phyloP scores from a whole-genome alignment of 106 monocot genomes.

The Platanthera zijinensis region DNA sequence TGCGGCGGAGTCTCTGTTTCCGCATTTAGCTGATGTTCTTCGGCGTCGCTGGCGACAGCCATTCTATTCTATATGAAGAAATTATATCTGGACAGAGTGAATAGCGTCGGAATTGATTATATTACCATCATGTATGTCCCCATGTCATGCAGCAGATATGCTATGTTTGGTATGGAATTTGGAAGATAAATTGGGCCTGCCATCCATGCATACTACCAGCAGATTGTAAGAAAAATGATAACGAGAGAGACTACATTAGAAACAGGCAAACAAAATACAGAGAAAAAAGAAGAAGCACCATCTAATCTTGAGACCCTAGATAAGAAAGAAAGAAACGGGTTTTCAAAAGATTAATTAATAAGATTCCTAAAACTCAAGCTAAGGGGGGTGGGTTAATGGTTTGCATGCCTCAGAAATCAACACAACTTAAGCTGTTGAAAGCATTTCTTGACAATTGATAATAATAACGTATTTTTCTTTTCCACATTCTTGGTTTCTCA shows the following conservation, averaged over 20 bases:
- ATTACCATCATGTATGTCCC: not conserved
- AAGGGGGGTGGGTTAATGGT: too few relatives aligned
- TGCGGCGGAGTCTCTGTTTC: constrained; percentile 38
- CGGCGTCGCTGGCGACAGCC: constrained; percentile 38
- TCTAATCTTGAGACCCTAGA: not conserved
- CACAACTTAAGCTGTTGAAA: too few relatives aligned
- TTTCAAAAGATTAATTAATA: too few relatives aligned
- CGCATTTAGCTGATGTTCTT: constrained; percentile 19
- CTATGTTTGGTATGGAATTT: not conserved
- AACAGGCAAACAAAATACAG: not conserved
- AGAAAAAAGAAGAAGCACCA: not conserved
- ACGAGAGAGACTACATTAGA: not conserved
- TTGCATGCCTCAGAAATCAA: too few relatives aligned
- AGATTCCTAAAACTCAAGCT: too few relatives aligned
- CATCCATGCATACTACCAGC: not conserved
- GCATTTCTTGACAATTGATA: too few relatives aligned
- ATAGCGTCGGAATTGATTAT: not conserved
- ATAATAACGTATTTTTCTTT: too few relatives aligned
- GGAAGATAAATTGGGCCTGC: not conserved
- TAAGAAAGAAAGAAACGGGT: too few relatives aligned
- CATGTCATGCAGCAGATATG: not conserved
- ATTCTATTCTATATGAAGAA: constrained; percentile 26
- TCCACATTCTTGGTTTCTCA: too few relatives aligned
- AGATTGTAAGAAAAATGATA: not conserved
- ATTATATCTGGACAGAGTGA: not conserved